These are phyloP conservation scores for Vigna reflexopilosa DNA, from an alignment of 306 rosid species.

Conservation along the genomic window DNA sequence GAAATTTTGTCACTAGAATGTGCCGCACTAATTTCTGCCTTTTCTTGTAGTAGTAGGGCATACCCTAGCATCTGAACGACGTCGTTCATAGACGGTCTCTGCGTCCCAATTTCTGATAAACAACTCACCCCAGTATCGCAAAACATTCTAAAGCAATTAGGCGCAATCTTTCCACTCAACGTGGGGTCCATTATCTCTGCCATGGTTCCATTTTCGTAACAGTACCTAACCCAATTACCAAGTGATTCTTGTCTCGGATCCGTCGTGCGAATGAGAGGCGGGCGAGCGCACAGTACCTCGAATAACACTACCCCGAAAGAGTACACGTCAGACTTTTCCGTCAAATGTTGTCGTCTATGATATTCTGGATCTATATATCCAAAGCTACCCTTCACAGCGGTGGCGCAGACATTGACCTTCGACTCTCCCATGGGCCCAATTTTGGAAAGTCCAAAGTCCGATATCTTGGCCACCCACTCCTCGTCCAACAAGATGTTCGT, in stretches of 20 bases:
- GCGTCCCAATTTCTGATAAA: conserved; percentile 54
- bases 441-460: conserved; percentile 64
- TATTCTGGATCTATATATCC: conserved; percentile 49
- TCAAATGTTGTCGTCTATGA: conserved; percentile 47
- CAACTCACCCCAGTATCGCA: conserved; percentile 52
- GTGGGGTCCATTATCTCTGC: conserved; percentile 55
- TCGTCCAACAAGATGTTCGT: conserved; percentile 61
- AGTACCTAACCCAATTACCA: conserved; percentile 52
- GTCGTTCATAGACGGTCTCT: conserved; percentile 69
- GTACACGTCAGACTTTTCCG: conserved; percentile 71
- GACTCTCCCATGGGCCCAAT: conserved; percentile 42
- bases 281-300: conserved; percentile 58
- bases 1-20: too few species aligned
- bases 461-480: conserved; percentile 55
- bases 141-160: conserved; percentile 46
- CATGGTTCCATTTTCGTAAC: conserved; percentile 38
- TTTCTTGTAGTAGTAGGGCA: conserved; percentile 62
- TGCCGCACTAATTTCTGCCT: not conserved
- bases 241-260: conserved; percentile 51
- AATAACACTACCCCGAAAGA: conserved; percentile 67
- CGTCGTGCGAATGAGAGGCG: conserved; percentile 29
- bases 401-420: conserved; percentile 48
- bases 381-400: conserved; percentile 46
- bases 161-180: conserved; percentile 44
- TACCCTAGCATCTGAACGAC: conserved; percentile 55